Evolutionary conservation across 208 protist species (phyloP).

Genomic region (Trypanosoma lewisi): DNA sequence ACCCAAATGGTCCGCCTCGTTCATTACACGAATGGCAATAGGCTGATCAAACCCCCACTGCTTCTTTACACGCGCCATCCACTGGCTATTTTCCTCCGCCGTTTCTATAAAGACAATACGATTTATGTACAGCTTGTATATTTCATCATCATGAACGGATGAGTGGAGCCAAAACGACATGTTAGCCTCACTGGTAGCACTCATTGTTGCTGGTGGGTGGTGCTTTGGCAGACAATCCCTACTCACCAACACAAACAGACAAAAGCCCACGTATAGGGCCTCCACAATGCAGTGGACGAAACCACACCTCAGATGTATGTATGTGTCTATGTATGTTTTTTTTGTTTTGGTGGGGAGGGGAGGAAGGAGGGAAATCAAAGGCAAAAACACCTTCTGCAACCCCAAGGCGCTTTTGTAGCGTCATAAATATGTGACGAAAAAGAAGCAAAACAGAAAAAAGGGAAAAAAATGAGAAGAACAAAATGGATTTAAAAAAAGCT

Average conservation of each 20-base stretch:
- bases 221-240: neutral
- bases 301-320: neutral
- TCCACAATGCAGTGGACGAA: neutral
- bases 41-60: slow-evolving; percentile 73
- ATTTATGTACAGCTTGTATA: slow-evolving; percentile 51
- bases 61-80: slow-evolving; percentile 48
- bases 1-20: slow-evolving; percentile 46
- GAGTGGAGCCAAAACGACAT: slow-evolving; percentile 17
- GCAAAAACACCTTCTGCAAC: neutral
- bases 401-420: neutral
- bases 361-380: too few species aligned
- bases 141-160: slow-evolving; percentile 17
- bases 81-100: slow-evolving; percentile 67
- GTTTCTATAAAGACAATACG: slow-evolving; percentile 83
- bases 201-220: slow-evolving; percentile 5
- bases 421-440: neutral
- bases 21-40: slow-evolving; percentile 58
- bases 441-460: neutral
- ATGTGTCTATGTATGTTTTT: neutral
- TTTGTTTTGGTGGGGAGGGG: neutral
- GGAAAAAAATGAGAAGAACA: neutral
- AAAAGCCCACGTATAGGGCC: too few species aligned
- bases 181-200: slow-evolving; percentile 1
- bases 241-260: neutral
- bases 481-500: neutral